phyloP scores from a whole-genome alignment of 345 rosid genomes.

The Heritiera littoralis region DNA sequence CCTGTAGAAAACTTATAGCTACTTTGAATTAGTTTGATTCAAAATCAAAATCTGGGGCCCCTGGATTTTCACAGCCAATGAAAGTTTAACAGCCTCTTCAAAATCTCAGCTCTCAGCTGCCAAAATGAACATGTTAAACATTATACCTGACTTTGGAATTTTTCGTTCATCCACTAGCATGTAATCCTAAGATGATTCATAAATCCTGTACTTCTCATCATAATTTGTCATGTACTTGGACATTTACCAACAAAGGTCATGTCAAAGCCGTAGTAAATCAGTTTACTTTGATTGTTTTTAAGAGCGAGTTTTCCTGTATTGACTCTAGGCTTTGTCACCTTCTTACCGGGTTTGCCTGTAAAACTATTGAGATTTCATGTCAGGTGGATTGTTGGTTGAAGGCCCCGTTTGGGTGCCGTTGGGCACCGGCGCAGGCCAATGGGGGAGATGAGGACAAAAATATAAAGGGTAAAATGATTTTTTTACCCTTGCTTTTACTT shows the following conservation, averaged over 20 bases:
- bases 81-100: neutral
- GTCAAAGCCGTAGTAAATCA: neutral
- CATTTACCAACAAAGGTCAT: neutral
- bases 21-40: slow-evolving; percentile 9
- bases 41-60: slow-evolving; percentile 13
- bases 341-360: neutral
- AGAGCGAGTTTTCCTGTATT: neutral
- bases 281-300: neutral
- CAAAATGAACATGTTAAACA: neutral
- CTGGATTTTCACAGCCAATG: neutral
- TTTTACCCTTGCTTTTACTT: too few species aligned
- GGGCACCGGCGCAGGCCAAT: too few species aligned
- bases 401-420: too few species aligned
- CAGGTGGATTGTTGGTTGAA: neutral
- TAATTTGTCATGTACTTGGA: neutral
- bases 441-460: too few species aligned
- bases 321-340: neutral
- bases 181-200: neutral
- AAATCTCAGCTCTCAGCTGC: neutral
- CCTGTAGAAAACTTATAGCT: neutral
- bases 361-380: neutral
- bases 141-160: neutral
- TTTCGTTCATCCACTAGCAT: neutral
- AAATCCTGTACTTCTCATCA: neutral
- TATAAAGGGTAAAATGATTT: too few species aligned